These are phyloP conservation scores for Pseudomicrostroma phylloplanum DNA, from an alignment of 1,284 basidiomycete genomes.

Conservation along the genomic window DNA sequence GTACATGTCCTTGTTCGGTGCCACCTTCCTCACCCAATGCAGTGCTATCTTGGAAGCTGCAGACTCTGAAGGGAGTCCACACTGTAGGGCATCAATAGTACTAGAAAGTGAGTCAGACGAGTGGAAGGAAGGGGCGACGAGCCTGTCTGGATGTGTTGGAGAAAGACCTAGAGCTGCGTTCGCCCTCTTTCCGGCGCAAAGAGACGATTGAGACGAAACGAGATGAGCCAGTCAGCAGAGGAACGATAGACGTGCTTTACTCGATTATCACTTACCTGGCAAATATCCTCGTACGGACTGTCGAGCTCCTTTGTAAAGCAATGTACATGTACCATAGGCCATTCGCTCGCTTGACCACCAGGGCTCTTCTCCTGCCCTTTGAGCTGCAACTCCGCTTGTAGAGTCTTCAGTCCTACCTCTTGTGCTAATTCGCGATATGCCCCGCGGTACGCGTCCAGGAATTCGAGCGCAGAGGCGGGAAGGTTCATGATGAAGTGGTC, in stretches of 20 bases:
- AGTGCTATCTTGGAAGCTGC: slow-evolving; percentile 47
- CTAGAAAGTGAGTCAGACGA: too few relatives aligned
- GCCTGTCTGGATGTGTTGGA: neutral
- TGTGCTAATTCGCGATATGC: slow-evolving; percentile 56
- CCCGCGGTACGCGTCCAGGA: slow-evolving; percentile 80
- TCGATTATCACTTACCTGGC: neutral
- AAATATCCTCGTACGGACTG: slow-evolving; percentile 33
- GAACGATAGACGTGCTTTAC: too few relatives aligned
- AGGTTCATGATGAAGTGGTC: slow-evolving; percentile 96
- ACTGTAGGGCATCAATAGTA: too few relatives aligned
- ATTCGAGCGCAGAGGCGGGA: slow-evolving; percentile 81
- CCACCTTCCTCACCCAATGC: slow-evolving; percentile 82
- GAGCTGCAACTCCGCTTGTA: slow-evolving; percentile 16
- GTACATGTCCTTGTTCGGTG: slow-evolving; percentile 98
- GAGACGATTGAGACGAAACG: too few relatives aligned
- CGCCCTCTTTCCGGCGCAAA: slow-evolving; percentile 17
- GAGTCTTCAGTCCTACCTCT: slow-evolving; percentile 51
- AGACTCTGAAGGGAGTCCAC: neutral
- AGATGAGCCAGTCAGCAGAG: too few relatives aligned
- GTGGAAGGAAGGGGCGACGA: neutral
- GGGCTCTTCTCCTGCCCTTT: neutral
- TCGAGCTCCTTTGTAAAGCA: slow-evolving; percentile 78
- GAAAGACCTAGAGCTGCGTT: slow-evolving; percentile 26
- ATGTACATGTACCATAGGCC: slow-evolving; percentile 91
- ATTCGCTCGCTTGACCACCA: slow-evolving; percentile 33